These are phyloP conservation scores for Geranomyces michiganensis DNA, from an alignment of 192 early-diverging fungal genomes.

Conservation along the genomic window DNA sequence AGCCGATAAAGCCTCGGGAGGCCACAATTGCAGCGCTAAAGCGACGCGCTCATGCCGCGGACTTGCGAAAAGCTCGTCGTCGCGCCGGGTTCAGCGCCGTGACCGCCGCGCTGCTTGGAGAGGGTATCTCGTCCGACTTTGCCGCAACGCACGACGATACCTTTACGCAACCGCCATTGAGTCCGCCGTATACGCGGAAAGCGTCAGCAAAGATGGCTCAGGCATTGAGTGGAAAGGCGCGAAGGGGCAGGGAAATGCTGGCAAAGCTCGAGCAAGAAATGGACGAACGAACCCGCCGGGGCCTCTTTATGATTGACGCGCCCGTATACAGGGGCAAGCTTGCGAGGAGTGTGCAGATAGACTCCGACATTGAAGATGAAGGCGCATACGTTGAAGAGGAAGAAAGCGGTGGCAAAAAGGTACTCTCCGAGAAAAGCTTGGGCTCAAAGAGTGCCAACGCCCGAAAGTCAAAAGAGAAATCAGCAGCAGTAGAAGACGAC, in stretches of 20 bases:
- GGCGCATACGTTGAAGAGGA: neutral
- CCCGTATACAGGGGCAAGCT: conserved; percentile 9
- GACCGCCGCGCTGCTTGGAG: conserved; percentile 14
- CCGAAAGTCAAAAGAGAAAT: neutral
- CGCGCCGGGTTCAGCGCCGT: conserved; percentile 22
- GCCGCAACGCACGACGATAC: conserved; percentile 30
- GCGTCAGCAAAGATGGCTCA: neutral
- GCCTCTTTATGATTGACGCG: neutral
- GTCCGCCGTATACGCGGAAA: conserved; percentile 28
- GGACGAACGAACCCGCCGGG: conserved; percentile 12
- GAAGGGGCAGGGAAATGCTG: conserved; percentile 20
- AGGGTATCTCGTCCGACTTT: conserved; percentile 31
- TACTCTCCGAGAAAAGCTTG: neutral
- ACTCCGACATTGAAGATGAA: neutral
- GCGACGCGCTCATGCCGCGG: conserved; percentile 8
- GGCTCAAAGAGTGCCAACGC: neutral
- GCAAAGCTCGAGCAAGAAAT: conserved; percentile 32
- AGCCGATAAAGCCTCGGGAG: conserved; percentile 22
- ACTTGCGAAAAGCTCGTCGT: neutral
- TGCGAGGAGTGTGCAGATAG: neutral
- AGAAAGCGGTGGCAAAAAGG: neutral
- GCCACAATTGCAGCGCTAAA: conserved; percentile 17
- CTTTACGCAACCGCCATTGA: conserved; percentile 20
- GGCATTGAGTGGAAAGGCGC: conserved; percentile 6
- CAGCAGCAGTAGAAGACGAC: neutral